Evolutionary conservation across 257 asterid genomes (phyloP).

Genomic region (Fraxinus excelsior): DNA sequence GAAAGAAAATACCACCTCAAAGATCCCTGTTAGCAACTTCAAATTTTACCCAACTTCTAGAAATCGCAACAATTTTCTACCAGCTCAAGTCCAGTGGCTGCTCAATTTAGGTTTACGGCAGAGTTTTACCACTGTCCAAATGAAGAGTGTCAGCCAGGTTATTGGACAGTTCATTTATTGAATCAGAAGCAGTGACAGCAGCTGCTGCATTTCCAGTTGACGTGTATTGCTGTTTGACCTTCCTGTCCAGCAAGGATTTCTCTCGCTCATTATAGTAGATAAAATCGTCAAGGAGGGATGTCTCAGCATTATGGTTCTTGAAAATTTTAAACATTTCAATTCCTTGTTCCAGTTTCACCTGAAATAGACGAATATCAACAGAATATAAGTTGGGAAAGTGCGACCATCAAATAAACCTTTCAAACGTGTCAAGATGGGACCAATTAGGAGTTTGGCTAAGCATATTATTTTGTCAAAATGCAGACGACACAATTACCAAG

Average conservation of each 20-base stretch:
- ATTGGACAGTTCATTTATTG: slow-evolving; percentile 74
- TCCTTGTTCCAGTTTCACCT: slow-evolving; percentile 94
- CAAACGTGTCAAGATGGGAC: neutral
- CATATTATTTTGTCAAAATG: neutral
- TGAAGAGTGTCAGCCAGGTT: slow-evolving; percentile 66
- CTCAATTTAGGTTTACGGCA: slow-evolving; percentile 55
- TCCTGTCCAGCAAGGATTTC: slow-evolving; percentile 72
- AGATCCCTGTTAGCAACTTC: slow-evolving; percentile 43
- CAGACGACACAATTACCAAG: neutral
- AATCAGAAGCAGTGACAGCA: slow-evolving; percentile 45
- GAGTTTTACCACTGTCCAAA: slow-evolving; percentile 59
- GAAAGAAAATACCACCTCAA: slow-evolving; percentile 54
- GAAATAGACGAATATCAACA: slow-evolving; percentile 25
- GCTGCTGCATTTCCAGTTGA: slow-evolving; percentile 45
- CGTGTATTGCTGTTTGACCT: slow-evolving; percentile 68
- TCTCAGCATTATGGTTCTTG: slow-evolving; percentile 79
- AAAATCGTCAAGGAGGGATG: slow-evolving; percentile 93
- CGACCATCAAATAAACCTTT: neutral
- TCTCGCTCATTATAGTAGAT: slow-evolving; percentile 84
- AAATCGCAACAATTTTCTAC: slow-evolving; percentile 36
- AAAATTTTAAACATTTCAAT: slow-evolving; percentile 87
- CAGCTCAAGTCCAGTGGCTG: slow-evolving; percentile 27
- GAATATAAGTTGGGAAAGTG: slow-evolving; percentile 14
- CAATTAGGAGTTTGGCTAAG: neutral
- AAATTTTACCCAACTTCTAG: slow-evolving; percentile 33